Base-by-base conservation (phyloP, 495 filamentous ascomycete genomes). In the Lasiosphaeria ovina region DNA sequence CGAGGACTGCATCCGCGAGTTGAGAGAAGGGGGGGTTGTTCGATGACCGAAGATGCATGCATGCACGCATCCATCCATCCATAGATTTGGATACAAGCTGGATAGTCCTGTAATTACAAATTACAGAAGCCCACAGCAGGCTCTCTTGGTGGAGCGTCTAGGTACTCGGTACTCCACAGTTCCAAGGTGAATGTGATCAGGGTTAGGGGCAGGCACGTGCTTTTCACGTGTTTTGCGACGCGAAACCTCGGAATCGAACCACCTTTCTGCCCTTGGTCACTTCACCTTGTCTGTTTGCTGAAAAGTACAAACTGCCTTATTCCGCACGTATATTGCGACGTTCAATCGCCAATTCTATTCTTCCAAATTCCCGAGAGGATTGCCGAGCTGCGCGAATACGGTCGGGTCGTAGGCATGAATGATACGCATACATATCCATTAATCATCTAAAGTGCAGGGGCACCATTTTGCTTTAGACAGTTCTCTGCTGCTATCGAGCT, bases 1-100 rank as follows among this genome's bases (percentile, higher is more conserved):
- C 9, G 76, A 82, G 47, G 74, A 66, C 0, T 81, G 89, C 55
- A 90, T 97, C 51, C 72, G 77, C 40, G 73, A 71, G 11, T 72
- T 96, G 62, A 88, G 80, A 66, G 72, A 77, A 35, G 83, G 87
- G 47, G 92, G 92, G 1, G 87, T 90, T 3, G 76, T 96, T 7
- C 81, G 82, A 58, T 92, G 83, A 68, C 10, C 12, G 32, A 31
- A 35, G 35, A 16, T 35, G 35, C 24, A 35, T 9, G 14, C 36
- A 10, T 44, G 16, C 35, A 16, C 24, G 35, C 24, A 35, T 9
- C 24, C 36, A 10, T 44, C 32, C 35, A 38, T 7, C 24, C 16
- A 47, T 10, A 7, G 17, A 55, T 47, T 51, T 35, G 35, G 31
- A 33, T n/a, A 11, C 5, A 5, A 11, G 12, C 5, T n/a, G 12